Evolutionary conservation across 441 rosid genomes (phyloP), one percentile per base, ranked within the genome.

Genomic region (Erysimum cheiri): DNA sequence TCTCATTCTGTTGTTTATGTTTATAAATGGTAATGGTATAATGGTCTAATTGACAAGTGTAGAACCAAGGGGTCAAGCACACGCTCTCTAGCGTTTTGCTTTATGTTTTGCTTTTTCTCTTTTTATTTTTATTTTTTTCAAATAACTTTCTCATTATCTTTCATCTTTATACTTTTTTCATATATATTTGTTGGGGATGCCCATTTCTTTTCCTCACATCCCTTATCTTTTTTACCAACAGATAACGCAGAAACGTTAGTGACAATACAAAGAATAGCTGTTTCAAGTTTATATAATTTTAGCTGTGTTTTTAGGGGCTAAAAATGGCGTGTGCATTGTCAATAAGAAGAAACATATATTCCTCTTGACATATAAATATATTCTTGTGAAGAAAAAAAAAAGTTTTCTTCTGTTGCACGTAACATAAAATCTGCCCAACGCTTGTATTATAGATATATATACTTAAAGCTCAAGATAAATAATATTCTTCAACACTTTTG

Each of bases 71-170:
- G 72, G 35, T 64, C 72, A 70, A 50, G 37, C 76, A 71, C 80
- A 77, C 80, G 75, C 70, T 65, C 72, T 64, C 57, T 48, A 40
- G 24, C 48, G 29, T 60, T 67, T 67, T 53, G 44, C 69, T 71
- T 70, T 58, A 2, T 8, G 1, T 26, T 59, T 39, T 60, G 64
- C 64, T 63, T 64, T 62, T 36, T 46, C 15, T 37, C 8, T n/a
- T 19, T 57, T 32, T 46, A 2, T 22, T 8, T 35, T 17, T 6
- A 17, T 44, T 72, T 2, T 46, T 19, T 65, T 48, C 10, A 28
- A 11, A 5, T 37, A 40, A 40, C 69, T 73, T 67, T 74, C 26
- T 26, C 44, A 64, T 41, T 58, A 31, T 76, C 67, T 37, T 63
- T 71, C 56, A 53, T 75, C 64, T 40, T 60, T 67, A 37, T 12